Conservation (phyloP, 305 asterid species). For the Fraxinus velutina region DNA sequence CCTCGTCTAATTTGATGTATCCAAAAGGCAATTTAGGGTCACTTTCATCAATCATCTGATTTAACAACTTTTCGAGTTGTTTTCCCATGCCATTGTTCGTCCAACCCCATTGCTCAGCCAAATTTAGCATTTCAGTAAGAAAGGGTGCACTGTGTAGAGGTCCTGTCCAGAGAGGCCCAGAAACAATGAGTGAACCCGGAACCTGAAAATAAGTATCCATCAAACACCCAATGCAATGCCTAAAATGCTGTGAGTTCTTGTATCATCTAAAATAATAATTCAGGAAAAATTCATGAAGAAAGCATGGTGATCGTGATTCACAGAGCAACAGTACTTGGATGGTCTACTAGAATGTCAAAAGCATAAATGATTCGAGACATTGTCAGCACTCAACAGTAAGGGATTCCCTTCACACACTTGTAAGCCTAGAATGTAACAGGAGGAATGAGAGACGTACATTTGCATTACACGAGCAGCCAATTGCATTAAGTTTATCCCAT, state of each 20-base stretch:
- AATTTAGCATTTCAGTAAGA: constrained; percentile 56
- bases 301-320: neutral
- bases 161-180: constrained; percentile 96
- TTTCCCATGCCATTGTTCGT: constrained; percentile 50
- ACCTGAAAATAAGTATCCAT: constrained; percentile 46
- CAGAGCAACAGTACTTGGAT: neutral
- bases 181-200: constrained; percentile 63
- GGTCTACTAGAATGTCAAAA: neutral
- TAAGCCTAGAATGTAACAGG: neutral
- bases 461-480: constrained; percentile 61
- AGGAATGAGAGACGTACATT: constrained; percentile 37
- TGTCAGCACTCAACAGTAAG: neutral
- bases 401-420: neutral
- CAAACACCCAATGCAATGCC: neutral
- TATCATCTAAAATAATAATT: neutral
- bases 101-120: constrained; percentile 89
- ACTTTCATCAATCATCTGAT: constrained; percentile 72
- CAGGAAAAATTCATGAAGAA: neutral
- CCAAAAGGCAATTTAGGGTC: constrained; percentile 80
- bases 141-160: constrained; percentile 68
- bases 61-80: constrained; percentile 53
- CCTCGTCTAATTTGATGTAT: constrained; percentile 76
- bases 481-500: constrained; percentile 66
- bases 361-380: neutral
- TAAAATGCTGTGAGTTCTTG: neutral